Evolutionary conservation across 2,329 filamentous ascomycete genomes (phyloP).

Genomic region (Arthrocladium fulminans): DNA sequence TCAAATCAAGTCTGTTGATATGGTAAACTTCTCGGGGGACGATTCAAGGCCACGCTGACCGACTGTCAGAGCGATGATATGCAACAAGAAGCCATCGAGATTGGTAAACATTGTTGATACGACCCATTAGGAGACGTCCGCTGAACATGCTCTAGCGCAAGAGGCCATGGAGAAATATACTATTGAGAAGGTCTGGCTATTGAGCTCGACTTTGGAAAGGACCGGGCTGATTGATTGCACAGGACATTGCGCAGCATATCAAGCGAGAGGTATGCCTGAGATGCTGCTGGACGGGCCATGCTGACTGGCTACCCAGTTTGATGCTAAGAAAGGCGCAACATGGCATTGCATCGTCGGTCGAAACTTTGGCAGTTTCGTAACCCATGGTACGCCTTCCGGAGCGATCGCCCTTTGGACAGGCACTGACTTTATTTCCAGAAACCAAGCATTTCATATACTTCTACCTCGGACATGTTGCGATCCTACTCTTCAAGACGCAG

Average conservation of each 20-base stretch:
- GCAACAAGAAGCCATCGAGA: slow-evolving; percentile 90
- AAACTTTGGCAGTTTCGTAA: slow-evolving; percentile 98
- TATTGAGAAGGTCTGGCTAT: slow-evolving; percentile 55
- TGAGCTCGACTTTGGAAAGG: background rate
- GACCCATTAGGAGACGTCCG: background rate
- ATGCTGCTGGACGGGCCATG: slow-evolving; percentile 11
- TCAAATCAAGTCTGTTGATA: slow-evolving; percentile 95
- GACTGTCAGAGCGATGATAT: slow-evolving; percentile 73
- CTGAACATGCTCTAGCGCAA: slow-evolving; percentile 43
- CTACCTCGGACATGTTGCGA: slow-evolving; percentile 96
- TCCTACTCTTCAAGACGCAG: slow-evolving; percentile 98
- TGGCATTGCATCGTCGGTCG: slow-evolving; percentile 99
- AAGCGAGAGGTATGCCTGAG: slow-evolving; percentile 68
- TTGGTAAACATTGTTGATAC: slow-evolving; percentile 60
- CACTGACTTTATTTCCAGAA: slow-evolving; percentile 49
- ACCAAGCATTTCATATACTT: slow-evolving; percentile 99
- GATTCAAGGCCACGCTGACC: slow-evolving; percentile 18
- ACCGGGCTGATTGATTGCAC: slow-evolving; percentile 10
- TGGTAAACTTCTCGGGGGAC: slow-evolving; percentile 50
- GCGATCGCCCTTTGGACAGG: background rate
- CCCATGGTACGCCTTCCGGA: slow-evolving; percentile 61
- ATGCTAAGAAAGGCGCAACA: slow-evolving; percentile 91
- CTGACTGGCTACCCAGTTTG: slow-evolving; percentile 57
- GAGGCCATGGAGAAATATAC: slow-evolving; percentile 63
- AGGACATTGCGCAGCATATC: slow-evolving; percentile 95